Conservation (phyloP, 2,329 filamentous ascomycete genomes). For the Aureobasidium sp. region DNA sequence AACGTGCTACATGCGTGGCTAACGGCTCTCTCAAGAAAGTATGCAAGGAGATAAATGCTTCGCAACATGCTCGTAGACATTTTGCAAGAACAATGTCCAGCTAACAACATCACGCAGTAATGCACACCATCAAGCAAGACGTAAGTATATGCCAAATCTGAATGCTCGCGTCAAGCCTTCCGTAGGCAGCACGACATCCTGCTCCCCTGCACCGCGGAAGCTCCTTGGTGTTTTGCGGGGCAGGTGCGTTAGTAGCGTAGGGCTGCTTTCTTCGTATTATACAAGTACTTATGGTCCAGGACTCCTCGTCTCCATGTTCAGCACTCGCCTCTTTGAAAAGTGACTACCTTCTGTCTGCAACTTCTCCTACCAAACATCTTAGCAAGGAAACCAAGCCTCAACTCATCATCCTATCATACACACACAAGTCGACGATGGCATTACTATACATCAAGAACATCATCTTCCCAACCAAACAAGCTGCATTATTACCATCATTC, state of each 20-base stretch:
- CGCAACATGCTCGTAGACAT: neutral
- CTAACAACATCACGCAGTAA: neutral
- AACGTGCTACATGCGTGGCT: neutral
- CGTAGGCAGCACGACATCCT: neutral
- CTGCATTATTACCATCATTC: neutral
- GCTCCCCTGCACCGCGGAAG: neutral
- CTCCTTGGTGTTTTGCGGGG: slow-evolving; percentile 1
- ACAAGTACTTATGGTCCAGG: neutral
- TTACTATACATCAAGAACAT: slow-evolving; percentile 8
- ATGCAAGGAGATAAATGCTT: neutral
- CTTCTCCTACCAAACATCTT: neutral
- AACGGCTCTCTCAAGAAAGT: neutral
- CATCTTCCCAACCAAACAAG: neutral
- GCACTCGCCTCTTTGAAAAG: neutral
- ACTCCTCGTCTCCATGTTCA: neutral
- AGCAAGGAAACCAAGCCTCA: neutral
- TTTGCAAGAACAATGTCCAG: neutral
- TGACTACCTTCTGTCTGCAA: neutral
- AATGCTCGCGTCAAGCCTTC: neutral
- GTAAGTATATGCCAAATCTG: too few species aligned
- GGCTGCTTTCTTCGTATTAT: neutral
- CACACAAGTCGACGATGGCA: neutral
- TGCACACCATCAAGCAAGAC: too few species aligned
- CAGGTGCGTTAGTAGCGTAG: slow-evolving; percentile 3
- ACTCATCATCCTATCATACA: neutral